Evolutionary conservation across 129 eudicot species (phyloP), one percentile per base, ranked within the genome.

Genomic region (Flaveria robusta): DNA sequence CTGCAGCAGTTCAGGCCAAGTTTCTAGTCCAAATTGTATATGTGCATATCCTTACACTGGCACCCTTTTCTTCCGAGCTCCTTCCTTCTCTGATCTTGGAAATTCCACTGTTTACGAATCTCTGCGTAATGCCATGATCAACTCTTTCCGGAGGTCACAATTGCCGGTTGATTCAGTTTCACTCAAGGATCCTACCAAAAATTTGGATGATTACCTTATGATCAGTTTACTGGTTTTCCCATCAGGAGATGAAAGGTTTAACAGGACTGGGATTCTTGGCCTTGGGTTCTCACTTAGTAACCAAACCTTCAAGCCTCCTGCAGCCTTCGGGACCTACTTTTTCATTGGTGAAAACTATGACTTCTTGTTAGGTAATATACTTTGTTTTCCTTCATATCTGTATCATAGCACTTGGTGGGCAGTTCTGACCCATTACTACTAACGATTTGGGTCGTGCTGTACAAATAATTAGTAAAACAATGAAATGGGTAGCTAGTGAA

Each of bases 21-120:
- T 81, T 60, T 66, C 81, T 41, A 86, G 91, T 80, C 88, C 91
- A 37, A 87, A 75, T 12, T 88, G 97, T 83, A 26, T 22, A 73
- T 89, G 94, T 55, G 87, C 87, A n/a, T 71, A 76, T 85, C 91
- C 96, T 60, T 91, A 91, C 73, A 81, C 76, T 0, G 97, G 97
- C 45, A 78, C 9, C 66, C 79, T 91, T 16, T 24, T 51, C 45
- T 92, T 92, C 80, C 81, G 90, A 71, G 88, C 96, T 72, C 96
- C 91, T 68, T 82, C 93, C 71, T 89, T 92, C 72, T 92, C 98
- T 46, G 84, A 81, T 83, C 79, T 84, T 42, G 85, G 75, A 49
- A 86, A 86, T 68, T 2, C 67, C 6, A 78, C 51, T 45, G 11
- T 43, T 41, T 67, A 43, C 31, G 64, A 27, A 1, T 68, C 85